These are phyloP conservation scores for Russula sp. DNA, from an alignment of 768 basidiomycete species.

Conservation along the genomic window DNA sequence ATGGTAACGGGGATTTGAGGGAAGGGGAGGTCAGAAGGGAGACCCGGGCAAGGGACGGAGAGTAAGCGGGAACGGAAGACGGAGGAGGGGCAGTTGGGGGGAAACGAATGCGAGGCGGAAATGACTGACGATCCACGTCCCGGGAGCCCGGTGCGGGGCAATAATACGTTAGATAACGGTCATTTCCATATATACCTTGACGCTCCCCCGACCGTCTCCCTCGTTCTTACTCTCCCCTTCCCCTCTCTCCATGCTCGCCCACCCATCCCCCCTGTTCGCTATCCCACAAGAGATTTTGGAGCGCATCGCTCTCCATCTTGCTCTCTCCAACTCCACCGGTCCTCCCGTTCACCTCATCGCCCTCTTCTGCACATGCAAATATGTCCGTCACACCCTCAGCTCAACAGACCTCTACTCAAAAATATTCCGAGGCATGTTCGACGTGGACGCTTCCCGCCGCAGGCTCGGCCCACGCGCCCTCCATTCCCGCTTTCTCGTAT, in stretches of 20 bases:
- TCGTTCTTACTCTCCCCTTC: conserved; percentile 3
- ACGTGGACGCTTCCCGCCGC: conserved; percentile 48
- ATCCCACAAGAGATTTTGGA: conserved; percentile 50
- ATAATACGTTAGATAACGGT: not conserved
- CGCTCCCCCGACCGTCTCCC: conserved; percentile 15
- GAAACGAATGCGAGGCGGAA: conserved; percentile 19
- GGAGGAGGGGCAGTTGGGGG: conserved; percentile 5
- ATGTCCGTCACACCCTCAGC: conserved; percentile 41
- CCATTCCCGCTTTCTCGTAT: conserved; percentile 41
- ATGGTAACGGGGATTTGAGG: conserved; percentile 20
- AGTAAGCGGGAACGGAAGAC: conserved; percentile 10
- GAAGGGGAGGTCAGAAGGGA: conserved; percentile 17
- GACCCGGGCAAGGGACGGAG: not conserved
- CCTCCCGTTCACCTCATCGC: conserved; percentile 49
- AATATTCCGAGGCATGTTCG: conserved; percentile 58
- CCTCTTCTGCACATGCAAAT: conserved; percentile 46
- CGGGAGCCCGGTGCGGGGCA: not conserved
- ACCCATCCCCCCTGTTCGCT: conserved; percentile 18
- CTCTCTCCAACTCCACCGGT: conserved; percentile 41
- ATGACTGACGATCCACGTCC: conserved; percentile 9
- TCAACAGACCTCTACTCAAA: conserved; percentile 47
- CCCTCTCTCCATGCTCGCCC: conserved; percentile 7
- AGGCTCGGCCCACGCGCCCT: conserved; percentile 45
- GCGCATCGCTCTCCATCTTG: conserved; percentile 50
- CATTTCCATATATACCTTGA: conserved; percentile 24